Conservation (phyloP, 2,329 filamentous ascomycete species). For the Laburnicola sp. region DNA sequence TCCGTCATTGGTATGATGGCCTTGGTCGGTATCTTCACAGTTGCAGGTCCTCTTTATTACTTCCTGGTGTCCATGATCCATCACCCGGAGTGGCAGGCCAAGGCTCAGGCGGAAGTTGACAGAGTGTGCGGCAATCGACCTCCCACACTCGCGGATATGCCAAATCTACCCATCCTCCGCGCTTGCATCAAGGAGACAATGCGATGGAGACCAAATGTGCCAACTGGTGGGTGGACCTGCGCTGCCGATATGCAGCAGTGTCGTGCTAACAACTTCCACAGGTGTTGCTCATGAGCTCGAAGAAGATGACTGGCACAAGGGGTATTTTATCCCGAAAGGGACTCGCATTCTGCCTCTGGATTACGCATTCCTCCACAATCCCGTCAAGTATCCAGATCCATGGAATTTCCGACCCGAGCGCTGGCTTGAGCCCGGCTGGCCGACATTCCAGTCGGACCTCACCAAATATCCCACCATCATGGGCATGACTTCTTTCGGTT, state of each 20-base stretch:
- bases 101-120: constrained; percentile 48
- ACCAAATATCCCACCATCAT: constrained; percentile 57
- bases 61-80: constrained; percentile 45
- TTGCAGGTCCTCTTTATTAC: constrained; percentile 44
- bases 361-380: constrained; percentile 56
- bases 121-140: constrained; percentile 46
- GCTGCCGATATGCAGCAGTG: constrained; percentile 4
- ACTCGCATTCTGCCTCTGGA: constrained; percentile 45
- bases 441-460: constrained; percentile 58
- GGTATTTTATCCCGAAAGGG: constrained; percentile 61
- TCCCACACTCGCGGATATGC: constrained; percentile 43
- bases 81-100: constrained; percentile 48
- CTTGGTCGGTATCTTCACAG: constrained; percentile 46
- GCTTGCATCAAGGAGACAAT: constrained; percentile 46
- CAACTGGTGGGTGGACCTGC: constrained; percentile 42
- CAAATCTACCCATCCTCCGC: constrained; percentile 45
- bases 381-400: constrained; percentile 63
- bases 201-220: constrained; percentile 52
- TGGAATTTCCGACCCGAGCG: constrained; percentile 64
- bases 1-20: constrained; percentile 46
- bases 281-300: constrained; percentile 60
- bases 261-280: constrained; percentile 18
- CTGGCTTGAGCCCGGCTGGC: constrained; percentile 62
- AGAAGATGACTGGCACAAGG: constrained; percentile 60
- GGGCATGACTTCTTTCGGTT: constrained; percentile 59